These are phyloP conservation scores for Jackrogersella minutella DNA, from an alignment of 495 filamentous ascomycete species.

Conservation along the genomic window DNA sequence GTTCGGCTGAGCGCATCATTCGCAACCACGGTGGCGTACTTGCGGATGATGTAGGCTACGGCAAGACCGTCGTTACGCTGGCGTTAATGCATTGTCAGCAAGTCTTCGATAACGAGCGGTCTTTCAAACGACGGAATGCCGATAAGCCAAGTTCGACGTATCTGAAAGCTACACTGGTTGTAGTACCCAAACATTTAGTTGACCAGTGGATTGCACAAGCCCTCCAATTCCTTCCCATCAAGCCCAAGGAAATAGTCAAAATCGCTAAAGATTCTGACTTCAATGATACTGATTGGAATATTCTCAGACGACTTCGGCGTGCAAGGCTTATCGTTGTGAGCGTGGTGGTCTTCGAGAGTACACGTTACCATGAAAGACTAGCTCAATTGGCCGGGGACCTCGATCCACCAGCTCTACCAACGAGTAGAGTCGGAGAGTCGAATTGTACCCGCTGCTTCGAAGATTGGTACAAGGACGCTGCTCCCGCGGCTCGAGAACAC, in stretches of 20 bases:
- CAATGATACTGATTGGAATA: slow-evolving; percentile 18
- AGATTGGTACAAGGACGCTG: slow-evolving; percentile 60
- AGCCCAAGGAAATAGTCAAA: slow-evolving; percentile 51
- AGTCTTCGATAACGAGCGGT: slow-evolving; percentile 36
- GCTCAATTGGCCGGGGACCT: slow-evolving; percentile 56
- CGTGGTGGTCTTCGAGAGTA: slow-evolving; percentile 52
- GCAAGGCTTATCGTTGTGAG: slow-evolving; percentile 67
- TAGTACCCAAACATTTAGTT: slow-evolving; percentile 69
- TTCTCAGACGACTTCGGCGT: slow-evolving; percentile 51
- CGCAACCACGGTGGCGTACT: slow-evolving; percentile 71
- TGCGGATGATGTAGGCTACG: slow-evolving; percentile 81
- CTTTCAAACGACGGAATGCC: not conserved
- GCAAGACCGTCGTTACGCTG: slow-evolving; percentile 80
- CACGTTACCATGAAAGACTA: slow-evolving; percentile 48
- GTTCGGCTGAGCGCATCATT: slow-evolving; percentile 59
- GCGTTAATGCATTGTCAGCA: slow-evolving; percentile 66
- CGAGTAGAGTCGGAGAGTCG: not conserved
- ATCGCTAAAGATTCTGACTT: slow-evolving; percentile 50
- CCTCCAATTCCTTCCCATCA: slow-evolving; percentile 58
- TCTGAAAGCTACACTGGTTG: slow-evolving; percentile 71
- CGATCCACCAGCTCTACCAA: slow-evolving; percentile 50
- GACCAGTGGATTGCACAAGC: slow-evolving; percentile 74
- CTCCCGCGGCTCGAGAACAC: slow-evolving; percentile 47
- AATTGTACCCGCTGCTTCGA: slow-evolving; percentile 55
- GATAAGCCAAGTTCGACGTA: slow-evolving; percentile 34